phyloP scores from a whole-genome alignment of 495 filamentous ascomycete genomes.

The Tetracladium marchalianum region DNA sequence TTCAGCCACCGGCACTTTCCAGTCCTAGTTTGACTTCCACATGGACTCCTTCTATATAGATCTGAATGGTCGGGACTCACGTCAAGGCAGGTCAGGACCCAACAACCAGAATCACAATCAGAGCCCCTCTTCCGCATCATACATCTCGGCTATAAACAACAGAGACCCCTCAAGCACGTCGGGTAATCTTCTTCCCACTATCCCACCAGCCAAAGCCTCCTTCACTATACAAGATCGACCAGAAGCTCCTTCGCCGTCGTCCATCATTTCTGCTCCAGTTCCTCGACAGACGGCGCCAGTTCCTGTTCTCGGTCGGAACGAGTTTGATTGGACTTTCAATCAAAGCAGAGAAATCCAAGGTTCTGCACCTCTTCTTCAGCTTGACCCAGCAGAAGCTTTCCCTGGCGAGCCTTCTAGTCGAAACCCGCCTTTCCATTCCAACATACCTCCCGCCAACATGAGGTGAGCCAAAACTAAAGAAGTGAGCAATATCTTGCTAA shows the following conservation, averaged over 20 bases:
- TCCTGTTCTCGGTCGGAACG: constrained; percentile 13
- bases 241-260: constrained; percentile 2
- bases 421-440: constrained; percentile 11
- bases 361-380: constrained; percentile 11
- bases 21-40: neutral
- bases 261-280: constrained; percentile 7
- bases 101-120: constrained; percentile 9
- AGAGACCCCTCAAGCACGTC: neutral
- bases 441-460: constrained; percentile 17
- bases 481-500: neutral
- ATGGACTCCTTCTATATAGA: constrained; percentile 23
- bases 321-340: constrained; percentile 15
- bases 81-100: constrained; percentile 18
- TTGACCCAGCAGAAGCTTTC: constrained; percentile 13
- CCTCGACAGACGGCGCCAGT: constrained; percentile 14
- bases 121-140: constrained; percentile 8
- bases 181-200: neutral
- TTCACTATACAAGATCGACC: constrained; percentile 2
- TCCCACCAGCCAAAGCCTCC: neutral
- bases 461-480: constrained; percentile 8
- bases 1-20: constrained; percentile 12
- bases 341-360: constrained; percentile 12
- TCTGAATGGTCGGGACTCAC: constrained; percentile 19
- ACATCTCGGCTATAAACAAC: neutral
- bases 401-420: constrained; percentile 2